A percentile compares a stretch with the other conserved stretches of the same genome.
Conservation (phyloP, 202 grass and related monocot genomes). For the Elaeis oleifera region DNA sequence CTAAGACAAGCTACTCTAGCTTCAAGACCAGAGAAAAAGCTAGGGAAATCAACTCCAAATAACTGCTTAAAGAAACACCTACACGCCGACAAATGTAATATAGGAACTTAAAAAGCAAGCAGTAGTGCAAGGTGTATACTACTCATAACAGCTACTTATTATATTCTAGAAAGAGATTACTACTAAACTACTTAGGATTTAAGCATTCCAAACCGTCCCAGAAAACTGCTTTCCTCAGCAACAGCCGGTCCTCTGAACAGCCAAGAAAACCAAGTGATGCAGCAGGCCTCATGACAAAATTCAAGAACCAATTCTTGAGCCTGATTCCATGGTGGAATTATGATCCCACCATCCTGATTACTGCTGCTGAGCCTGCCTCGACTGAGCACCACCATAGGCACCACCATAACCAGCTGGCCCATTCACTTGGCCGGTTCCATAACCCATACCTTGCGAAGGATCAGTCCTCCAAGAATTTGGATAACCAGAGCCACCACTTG, state of each 20-base stretch:
- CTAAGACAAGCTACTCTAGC: too few species aligned
- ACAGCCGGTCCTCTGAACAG: neutral
- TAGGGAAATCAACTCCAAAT: too few species aligned
- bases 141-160: slow-evolving; percentile 18
- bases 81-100: neutral
- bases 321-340: slow-evolving; percentile 19
- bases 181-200: slow-evolving; percentile 25
- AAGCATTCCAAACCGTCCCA: slow-evolving; percentile 24
- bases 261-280: neutral
- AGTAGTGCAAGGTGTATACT: slow-evolving; percentile 14
- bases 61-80: neutral
- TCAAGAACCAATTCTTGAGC: slow-evolving; percentile 22
- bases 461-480: slow-evolving; percentile 59
- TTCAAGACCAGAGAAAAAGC: too few species aligned
- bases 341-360: slow-evolving; percentile 19
- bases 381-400: slow-evolving; percentile 68
- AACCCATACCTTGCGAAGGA: slow-evolving; percentile 59
- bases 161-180: slow-evolving; percentile 18
- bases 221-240: slow-evolving; percentile 1
- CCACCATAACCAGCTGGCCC: slow-evolving; percentile 69
- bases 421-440: slow-evolving; percentile 61
- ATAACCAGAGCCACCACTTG: slow-evolving; percentile 55
- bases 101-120: slow-evolving; percentile 2
- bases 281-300: slow-evolving; percentile 3
- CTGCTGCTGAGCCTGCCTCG: slow-evolving; percentile 75